Percentiles rank a stretch among this genome's conserved stretches.
phyloP scores from a whole-genome alignment of 768 basidiomycete species.

The Mycena vulgaris region DNA sequence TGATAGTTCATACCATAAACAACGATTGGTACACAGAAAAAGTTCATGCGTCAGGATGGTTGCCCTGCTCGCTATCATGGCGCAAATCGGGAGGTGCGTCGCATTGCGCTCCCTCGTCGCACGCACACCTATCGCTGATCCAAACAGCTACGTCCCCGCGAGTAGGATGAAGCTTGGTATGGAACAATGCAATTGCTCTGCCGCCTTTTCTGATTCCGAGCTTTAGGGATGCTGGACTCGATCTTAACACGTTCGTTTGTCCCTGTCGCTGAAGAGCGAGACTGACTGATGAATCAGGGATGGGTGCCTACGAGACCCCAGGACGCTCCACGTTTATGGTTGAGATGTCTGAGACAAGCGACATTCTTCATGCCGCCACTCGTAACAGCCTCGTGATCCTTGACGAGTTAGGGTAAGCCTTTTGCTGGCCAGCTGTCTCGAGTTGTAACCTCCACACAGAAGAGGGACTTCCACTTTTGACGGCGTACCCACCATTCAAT shows the following conservation, averaged over 20 bases:
- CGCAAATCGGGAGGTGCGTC: conserved; percentile 81
- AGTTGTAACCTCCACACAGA: not conserved
- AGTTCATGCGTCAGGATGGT: conserved; percentile 88
- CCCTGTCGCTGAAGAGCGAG: too few species aligned
- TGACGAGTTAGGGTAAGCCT: conserved; percentile 79
- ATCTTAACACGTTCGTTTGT: conserved; percentile 88
- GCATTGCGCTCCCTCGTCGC: not conserved
- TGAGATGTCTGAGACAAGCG: conserved; percentile 94
- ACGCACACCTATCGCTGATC: not conserved
- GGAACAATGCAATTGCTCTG: not conserved
- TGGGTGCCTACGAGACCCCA: conserved; percentile 86
- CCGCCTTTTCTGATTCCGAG: not conserved
- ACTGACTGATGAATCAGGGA: too few species aligned
- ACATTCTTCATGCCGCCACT: conserved; percentile 86
- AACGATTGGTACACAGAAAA: conserved; percentile 64
- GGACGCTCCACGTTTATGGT: conserved; percentile 98
- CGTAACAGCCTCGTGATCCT: conserved; percentile 87
- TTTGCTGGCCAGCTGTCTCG: not conserved
- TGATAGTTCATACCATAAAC: not conserved
- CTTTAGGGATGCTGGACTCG: conserved; percentile 67
- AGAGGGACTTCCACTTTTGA: conserved; percentile 93
- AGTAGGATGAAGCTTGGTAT: conserved; percentile 75
- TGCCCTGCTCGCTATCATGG: conserved; percentile 84
- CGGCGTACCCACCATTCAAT: conserved; percentile 64
- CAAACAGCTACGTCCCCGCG: conserved; percentile 83